A percentile compares a stretch with the other conserved stretches of the same genome.
Conservation (phyloP, 2,329 filamentous ascomycete species). For the Ophiognomonia clavigignenti-juglandacearum region DNA sequence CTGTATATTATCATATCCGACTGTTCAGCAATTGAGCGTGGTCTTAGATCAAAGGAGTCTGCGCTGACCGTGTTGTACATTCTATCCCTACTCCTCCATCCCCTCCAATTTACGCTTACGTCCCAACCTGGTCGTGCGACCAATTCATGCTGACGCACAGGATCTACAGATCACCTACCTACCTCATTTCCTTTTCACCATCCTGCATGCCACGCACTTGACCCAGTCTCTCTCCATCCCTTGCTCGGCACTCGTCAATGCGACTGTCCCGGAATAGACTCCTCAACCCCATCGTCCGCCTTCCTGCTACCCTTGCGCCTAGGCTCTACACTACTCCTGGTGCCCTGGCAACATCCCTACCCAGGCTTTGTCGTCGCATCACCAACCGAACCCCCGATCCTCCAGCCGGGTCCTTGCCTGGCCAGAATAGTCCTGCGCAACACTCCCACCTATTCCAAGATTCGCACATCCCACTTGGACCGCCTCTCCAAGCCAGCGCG, state of each 20-base stretch:
- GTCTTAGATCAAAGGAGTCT: too few species aligned
- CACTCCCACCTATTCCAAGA: not conserved
- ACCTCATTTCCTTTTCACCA: conserved; percentile 1
- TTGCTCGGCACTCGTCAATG: conserved; percentile 5
- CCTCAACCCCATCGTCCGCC: conserved; percentile 1
- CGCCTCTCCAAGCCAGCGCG: conserved; percentile 11
- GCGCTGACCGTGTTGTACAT: too few species aligned
- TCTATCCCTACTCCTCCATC: not conserved
- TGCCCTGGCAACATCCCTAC: not conserved
- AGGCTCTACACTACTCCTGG: not conserved
- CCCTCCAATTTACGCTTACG: not conserved
- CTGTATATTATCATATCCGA: too few species aligned
- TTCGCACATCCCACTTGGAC: not conserved
- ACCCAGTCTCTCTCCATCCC: not conserved
- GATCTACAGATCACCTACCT: conserved; percentile 2
- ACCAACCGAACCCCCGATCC: not conserved
- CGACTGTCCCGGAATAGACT: conserved; percentile 8
- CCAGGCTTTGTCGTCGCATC: not conserved
- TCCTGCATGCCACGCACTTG: not conserved
- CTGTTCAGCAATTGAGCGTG: too few species aligned
- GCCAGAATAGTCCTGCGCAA: not conserved
- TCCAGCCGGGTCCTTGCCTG: not conserved
- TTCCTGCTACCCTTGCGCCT: conserved; percentile 1
- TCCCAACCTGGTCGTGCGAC: not conserved
- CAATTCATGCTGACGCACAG: conserved; percentile 10